Evolutionary conservation across 2,329 filamentous ascomycete genomes (phyloP), one percentile per base, ranked within the genome.

Genomic region (Stenocarpella maydis): DNA sequence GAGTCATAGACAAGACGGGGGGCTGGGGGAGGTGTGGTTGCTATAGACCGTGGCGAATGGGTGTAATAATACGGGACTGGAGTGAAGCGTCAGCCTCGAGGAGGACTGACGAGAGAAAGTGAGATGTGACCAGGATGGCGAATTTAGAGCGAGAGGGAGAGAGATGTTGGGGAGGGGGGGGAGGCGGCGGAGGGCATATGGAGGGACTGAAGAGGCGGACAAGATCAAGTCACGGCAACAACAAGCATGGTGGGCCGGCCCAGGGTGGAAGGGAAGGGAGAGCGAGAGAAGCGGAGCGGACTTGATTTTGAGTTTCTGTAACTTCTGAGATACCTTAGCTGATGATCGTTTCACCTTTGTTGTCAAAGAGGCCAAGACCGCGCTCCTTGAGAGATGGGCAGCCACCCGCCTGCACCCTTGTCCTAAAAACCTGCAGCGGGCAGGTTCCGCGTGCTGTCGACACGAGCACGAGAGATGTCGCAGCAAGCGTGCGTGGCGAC

Each of bases 311-410:
- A 31, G 31, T 58, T 58, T 50, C 54, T 58, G 65, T 54, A 67
- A 58, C 52, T 67, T 67, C 65, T 67, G 65, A 67, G 65, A 67
- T 67, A 67, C 65, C 65, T 67, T 67, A 67, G 15, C 65, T 65
- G 49, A 39, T 67, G 34, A 67, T 28, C 41, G 49, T 45, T 63
- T 17, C 58, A 49, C 34, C 58, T 9, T 34, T 9, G 31, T 63
- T 63, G 19, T 47, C 41, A 31, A 63, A 10, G 28, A n/a, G 26
- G 58, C 26, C n/a, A 37, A 8, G 14, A 5, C 28, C n/a, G 17
- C 10, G 6, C 10, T 37, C 24, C 17, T 8, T 17, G 5, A 9
- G 28, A 37, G n/a, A 31, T 21, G 12, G 28, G 26, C 26, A 17
- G 41, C 41, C 41, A 34, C 58, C 19, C 58, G 41, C 41, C 55